These are phyloP conservation scores for Pseudogymnoascus sp. DNA, from an alignment of 2,329 filamentous ascomycete species.

Conservation along the genomic window DNA sequence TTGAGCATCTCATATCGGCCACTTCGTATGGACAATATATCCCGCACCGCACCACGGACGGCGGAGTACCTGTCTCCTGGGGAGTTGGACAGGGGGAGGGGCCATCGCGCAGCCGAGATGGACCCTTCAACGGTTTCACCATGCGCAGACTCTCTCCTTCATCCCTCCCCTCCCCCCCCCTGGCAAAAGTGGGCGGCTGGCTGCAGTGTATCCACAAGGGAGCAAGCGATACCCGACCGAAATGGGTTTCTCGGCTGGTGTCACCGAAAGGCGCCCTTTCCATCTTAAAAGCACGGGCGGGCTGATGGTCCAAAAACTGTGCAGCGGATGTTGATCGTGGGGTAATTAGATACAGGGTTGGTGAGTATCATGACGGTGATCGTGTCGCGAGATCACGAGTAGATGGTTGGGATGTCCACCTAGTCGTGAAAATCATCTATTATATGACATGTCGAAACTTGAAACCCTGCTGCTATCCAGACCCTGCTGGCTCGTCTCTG, in stretches of 20 bases:
- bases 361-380: not conserved
- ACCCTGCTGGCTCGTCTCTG: not conserved
- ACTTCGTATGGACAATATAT: conserved; percentile 2
- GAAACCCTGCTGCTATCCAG: not conserved
- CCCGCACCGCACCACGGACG: not conserved
- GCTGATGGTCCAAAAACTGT: not conserved
- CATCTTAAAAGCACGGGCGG: not conserved
- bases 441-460: not conserved
- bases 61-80: not conserved
- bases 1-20: not conserved
- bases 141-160: not conserved
- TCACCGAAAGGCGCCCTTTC: not conserved
- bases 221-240: conserved; percentile 3
- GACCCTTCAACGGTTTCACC: not conserved
- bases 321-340: not conserved
- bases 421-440: not conserved
- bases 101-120: not conserved
- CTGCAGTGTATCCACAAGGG: conserved; percentile 6
- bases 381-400: not conserved
- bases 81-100: not conserved
- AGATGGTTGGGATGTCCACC: not conserved
- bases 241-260: not conserved
- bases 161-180: not conserved
- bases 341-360: not conserved
- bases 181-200: not conserved